phyloP scores from a whole-genome alignment of 371 early-diverging fungal genomes.

The Mortierella sp. region DNA sequence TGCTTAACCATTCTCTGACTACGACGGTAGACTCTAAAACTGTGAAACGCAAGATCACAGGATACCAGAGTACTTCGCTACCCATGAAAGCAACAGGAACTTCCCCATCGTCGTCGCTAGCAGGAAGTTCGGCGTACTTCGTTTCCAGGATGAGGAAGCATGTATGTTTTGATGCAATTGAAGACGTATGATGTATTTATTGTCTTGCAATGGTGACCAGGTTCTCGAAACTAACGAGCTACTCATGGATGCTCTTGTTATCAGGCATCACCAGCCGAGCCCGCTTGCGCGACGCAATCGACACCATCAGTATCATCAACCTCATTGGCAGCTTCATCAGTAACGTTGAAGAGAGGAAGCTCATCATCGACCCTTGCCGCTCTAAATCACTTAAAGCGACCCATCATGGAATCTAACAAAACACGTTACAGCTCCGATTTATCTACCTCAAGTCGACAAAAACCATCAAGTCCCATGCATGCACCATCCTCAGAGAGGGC shows the following conservation, averaged over 20 bases:
- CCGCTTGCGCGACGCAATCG: too few relatives aligned
- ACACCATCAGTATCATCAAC: not conserved
- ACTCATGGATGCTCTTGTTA: too few relatives aligned
- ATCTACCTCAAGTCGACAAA: not conserved
- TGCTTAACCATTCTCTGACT: too few relatives aligned
- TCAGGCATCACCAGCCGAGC: too few relatives aligned
- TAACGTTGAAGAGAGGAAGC: not conserved
- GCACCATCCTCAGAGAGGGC: too few relatives aligned
- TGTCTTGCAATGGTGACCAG: too few relatives aligned
- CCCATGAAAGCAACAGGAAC: not conserved
- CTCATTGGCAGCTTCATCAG: not conserved
- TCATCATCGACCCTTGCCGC: not conserved
- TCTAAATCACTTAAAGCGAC: too few relatives aligned
- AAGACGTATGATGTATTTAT: not conserved
- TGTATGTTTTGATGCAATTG: constrained; percentile 10
- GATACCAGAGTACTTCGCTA: not conserved
- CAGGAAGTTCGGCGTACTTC: not conserved
- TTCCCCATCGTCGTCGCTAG: not conserved
- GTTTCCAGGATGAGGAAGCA: constrained; percentile 32
- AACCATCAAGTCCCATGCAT: not conserved
- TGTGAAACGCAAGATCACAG: constrained; percentile 20
- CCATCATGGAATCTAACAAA: not conserved
- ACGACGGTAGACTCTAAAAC: constrained; percentile 14
- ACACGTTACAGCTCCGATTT: not conserved
- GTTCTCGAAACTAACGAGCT: too few relatives aligned